phyloP scores from a whole-genome alignment of 2,329 filamentous ascomycete species.

The Waltergamsia citrina region DNA sequence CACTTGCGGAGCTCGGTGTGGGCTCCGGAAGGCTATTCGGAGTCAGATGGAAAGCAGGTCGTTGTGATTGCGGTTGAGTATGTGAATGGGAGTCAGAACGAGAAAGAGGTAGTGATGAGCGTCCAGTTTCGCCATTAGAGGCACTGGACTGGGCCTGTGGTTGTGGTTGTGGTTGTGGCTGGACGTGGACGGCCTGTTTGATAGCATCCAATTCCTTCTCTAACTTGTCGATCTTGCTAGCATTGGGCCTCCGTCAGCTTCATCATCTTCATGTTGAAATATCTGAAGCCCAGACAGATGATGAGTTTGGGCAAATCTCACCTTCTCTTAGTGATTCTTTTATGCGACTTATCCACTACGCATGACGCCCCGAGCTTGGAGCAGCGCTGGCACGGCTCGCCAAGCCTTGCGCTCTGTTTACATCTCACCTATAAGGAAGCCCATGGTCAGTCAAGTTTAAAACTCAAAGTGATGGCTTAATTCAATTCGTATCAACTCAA shows the following conservation, averaged over 20 bases:
- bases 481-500: constrained; percentile 5
- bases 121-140: no score
- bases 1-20: neutral
- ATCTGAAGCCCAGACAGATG: no score
- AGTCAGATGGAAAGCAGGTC: neutral
- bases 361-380: constrained; percentile 31
- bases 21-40: neutral
- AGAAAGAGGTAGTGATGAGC: no score
- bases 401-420: constrained; percentile 25
- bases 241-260: neutral
- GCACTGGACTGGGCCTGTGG: no score
- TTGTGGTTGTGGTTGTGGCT: constrained; percentile 5
- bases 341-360: constrained; percentile 36
- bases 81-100: no score
- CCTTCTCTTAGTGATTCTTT: constrained; percentile 35
- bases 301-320: no score
- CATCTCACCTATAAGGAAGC: constrained; percentile 28
- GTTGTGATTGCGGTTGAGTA: neutral
- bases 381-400: constrained; percentile 34
- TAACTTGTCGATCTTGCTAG: constrained; percentile 44
- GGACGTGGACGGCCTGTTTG: constrained; percentile 43
- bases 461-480: no score
- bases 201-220: constrained; percentile 45
- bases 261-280: neutral
- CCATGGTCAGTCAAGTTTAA: constrained; percentile 1